Conservation (phyloP, 139 green algal genomes). For the Haematococcus lacustris region DNA sequence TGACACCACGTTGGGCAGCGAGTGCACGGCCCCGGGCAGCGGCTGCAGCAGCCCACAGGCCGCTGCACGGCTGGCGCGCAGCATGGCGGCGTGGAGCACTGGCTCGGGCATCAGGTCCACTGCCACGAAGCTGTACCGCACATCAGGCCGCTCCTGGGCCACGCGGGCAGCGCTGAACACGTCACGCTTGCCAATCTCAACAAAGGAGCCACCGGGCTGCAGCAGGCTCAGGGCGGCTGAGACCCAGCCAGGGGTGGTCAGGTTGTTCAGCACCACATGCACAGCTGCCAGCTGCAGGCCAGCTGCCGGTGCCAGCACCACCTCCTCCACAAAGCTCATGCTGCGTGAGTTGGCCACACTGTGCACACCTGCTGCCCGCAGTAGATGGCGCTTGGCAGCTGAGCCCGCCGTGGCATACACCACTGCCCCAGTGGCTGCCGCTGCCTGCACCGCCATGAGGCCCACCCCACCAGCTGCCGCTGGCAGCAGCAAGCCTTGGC, state of each 20-base stretch:
- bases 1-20: slow-evolving; percentile 24
- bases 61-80: slow-evolving; percentile 4
- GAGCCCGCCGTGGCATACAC: slow-evolving; percentile 62
- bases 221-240: slow-evolving; percentile 51
- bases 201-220: slow-evolving; percentile 40
- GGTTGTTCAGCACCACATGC: slow-evolving; percentile 55
- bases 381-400: slow-evolving; percentile 53
- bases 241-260: slow-evolving; percentile 78
- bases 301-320: not conserved
- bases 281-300: not conserved
- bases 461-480: slow-evolving; percentile 59
- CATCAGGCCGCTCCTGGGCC: slow-evolving; percentile 61
- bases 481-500: slow-evolving; percentile 63
- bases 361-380: slow-evolving; percentile 44
- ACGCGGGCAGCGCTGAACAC: slow-evolving; percentile 59
- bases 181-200: slow-evolving; percentile 86
- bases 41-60: slow-evolving; percentile 19
- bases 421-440: slow-evolving; percentile 10
- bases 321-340: slow-evolving; percentile 49
- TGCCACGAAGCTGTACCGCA: slow-evolving; percentile 64
- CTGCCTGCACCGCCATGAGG: slow-evolving; percentile 56
- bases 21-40: slow-evolving; percentile 23
- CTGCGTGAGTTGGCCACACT: slow-evolving; percentile 52
- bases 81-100: slow-evolving; percentile 42
- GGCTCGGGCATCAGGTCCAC: slow-evolving; percentile 72